These are phyloP conservation scores for Isabelozyma pseudorhagii DNA, from an alignment of 805 yeast genomes.

Conservation along the genomic window DNA sequence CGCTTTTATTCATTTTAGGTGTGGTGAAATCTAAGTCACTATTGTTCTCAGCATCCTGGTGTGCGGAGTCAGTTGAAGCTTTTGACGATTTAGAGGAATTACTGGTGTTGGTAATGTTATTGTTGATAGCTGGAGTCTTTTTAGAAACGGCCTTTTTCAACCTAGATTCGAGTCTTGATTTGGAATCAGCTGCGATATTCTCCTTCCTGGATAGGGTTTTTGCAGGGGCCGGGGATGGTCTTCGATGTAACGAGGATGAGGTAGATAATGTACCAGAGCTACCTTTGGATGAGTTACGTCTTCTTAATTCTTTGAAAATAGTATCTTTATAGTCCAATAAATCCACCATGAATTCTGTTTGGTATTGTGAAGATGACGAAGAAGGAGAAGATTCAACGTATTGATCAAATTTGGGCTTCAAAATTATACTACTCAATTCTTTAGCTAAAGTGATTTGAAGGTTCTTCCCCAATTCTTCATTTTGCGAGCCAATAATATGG, in stretches of 20 bases:
- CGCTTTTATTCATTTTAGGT: not conserved
- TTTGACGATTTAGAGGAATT: not conserved
- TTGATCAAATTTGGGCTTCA: conserved; percentile 43
- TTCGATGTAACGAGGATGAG: not conserved
- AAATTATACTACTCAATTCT: conserved; percentile 62
- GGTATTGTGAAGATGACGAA: conserved; percentile 35
- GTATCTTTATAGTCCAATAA: conserved; percentile 55
- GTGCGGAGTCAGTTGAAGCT: not conserved
- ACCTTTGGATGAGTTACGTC: conserved; percentile 22
- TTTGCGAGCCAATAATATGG: conserved; percentile 41
- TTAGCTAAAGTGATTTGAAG: conserved; percentile 53
- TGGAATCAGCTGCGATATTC: conserved; percentile 14
- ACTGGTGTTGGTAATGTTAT: not conserved
- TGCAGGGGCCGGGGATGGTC: not conserved
- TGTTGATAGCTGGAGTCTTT: not conserved
- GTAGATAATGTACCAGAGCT: conserved; percentile 1
- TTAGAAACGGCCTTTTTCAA: conserved; percentile 22
- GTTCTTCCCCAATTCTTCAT: conserved; percentile 26
- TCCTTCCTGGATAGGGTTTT: not conserved
- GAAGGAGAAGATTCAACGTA: not conserved
- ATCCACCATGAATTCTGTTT: conserved; percentile 58
- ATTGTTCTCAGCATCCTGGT: not conserved
- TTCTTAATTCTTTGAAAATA: conserved; percentile 61
- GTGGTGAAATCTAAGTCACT: not conserved
- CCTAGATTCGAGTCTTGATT: conserved; percentile 23